A percentile compares a stretch with the other conserved stretches of the same genome.
Conservation (phyloP, 2,329 filamentous ascomycete species). For the Ascochyta rabiei region DNA sequence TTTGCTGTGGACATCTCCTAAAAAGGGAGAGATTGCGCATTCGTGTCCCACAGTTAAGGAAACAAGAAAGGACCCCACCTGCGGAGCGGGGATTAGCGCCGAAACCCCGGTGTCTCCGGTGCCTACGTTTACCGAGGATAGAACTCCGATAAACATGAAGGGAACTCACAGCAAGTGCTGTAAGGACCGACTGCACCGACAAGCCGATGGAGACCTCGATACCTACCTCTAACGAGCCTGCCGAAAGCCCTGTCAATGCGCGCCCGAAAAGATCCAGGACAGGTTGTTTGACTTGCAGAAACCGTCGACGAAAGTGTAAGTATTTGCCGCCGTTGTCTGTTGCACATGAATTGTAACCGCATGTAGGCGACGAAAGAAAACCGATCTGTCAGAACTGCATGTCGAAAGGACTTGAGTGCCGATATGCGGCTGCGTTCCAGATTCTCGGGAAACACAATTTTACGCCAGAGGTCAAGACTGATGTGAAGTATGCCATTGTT, state of each 20-base stretch:
- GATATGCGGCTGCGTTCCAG: constrained; percentile 56
- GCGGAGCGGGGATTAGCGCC: neutral
- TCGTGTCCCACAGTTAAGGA: too few relatives aligned
- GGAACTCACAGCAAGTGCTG: neutral
- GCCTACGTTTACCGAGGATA: constrained; percentile 27
- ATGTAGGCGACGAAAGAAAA: constrained; percentile 59
- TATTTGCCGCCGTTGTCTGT: constrained; percentile 1
- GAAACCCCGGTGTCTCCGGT: neutral
- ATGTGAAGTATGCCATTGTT: constrained; percentile 22
- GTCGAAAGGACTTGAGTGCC: constrained; percentile 55
- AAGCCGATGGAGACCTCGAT: constrained; percentile 18
- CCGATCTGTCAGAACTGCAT: constrained; percentile 58
- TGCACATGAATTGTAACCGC: neutral
- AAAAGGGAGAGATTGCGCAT: too few relatives aligned
- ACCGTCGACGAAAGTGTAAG: constrained; percentile 58
- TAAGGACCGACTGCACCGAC: neutral
- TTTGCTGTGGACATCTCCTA: too few relatives aligned
- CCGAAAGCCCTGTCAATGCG: constrained; percentile 10
- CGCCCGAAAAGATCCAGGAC: constrained; percentile 43
- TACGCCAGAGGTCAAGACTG: constrained; percentile 43
- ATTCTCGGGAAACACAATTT: constrained; percentile 58
- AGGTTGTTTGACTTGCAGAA: constrained; percentile 58
- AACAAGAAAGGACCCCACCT: constrained; percentile 4
- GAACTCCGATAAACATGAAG: constrained; percentile 1
- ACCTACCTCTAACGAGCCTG: constrained; percentile 2